Evolutionary conservation across 2,329 filamentous ascomycete species (phyloP).

Genomic region (Aspergillus oerlinghausenensis): DNA sequence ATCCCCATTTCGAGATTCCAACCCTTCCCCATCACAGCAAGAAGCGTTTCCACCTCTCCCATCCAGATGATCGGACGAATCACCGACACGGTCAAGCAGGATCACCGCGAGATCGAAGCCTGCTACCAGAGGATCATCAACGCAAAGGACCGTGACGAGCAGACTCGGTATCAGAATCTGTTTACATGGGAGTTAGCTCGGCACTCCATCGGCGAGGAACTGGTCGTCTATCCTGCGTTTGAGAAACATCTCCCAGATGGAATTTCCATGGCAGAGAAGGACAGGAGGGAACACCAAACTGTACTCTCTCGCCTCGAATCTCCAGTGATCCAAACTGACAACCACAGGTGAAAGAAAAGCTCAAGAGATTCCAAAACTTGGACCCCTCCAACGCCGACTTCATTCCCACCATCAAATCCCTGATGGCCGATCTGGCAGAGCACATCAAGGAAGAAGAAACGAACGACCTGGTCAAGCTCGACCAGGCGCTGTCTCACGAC

Average conservation of each 20-base stretch:
- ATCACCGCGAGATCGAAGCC: conserved; percentile 37
- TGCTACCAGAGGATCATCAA: conserved; percentile 41
- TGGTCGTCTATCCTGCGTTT: conserved; percentile 51
- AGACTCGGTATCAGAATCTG: conserved; percentile 44
- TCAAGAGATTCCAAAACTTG: conserved; percentile 47
- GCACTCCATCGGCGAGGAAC: conserved; percentile 47
- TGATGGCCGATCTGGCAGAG: conserved; percentile 39
- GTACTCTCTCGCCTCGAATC: conserved; percentile 18
- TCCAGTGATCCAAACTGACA: not conserved
- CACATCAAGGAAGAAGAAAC: conserved; percentile 50
- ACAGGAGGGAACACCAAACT: conserved; percentile 46
- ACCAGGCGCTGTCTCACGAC: conserved; percentile 32
- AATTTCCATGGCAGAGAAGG: conserved; percentile 43
- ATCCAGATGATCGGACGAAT: conserved; percentile 10
- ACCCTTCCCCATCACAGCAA: not conserved
- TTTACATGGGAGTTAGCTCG: conserved; percentile 51
- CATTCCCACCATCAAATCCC: conserved; percentile 33
- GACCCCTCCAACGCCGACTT: conserved; percentile 37
- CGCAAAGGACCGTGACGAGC: conserved; percentile 36
- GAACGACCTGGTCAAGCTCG: conserved; percentile 45
- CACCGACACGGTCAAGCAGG: conserved; percentile 35
- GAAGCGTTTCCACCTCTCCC: not conserved
- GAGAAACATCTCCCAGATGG: conserved; percentile 46
- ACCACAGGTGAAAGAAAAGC: conserved; percentile 45
- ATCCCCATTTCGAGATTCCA: not conserved